Evolutionary conservation across 345 rosid genomes (phyloP).

Genomic region (Kernera saxatilis): DNA sequence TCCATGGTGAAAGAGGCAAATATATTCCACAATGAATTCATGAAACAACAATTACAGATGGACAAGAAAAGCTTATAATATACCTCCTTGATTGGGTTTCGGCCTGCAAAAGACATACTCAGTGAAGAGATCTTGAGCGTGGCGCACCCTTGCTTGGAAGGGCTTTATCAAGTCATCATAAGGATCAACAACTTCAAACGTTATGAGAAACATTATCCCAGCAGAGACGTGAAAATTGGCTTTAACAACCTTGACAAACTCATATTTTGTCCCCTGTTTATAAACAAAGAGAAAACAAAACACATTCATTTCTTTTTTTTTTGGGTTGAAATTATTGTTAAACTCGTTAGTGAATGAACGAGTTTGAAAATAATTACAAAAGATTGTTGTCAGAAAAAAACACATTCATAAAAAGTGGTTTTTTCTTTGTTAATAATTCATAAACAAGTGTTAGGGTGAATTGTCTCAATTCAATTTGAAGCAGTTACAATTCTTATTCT

Average conservation of each 20-base stretch:
- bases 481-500: no score
- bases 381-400: no score
- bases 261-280: not conserved
- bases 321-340: no score
- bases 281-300: not conserved
- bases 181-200: not conserved
- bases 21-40: no score
- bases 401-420: no score
- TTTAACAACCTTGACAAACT: not conserved
- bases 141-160: not conserved
- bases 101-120: not conserved
- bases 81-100: not conserved
- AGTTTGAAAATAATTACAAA: no score
- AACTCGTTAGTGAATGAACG: no score
- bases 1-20: not conserved
- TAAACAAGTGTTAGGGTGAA: no score
- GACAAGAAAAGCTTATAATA: not conserved
- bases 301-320: no score
- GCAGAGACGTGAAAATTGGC: not conserved
- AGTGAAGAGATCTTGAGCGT: not conserved
- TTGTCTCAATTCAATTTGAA: no score
- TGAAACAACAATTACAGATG: not conserved
- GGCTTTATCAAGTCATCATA: not conserved
- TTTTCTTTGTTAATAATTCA: no score
- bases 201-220: not conserved